Base-by-base conservation (phyloP, 805 yeast genomes). In the Saccharomycopsis amapae region DNA sequence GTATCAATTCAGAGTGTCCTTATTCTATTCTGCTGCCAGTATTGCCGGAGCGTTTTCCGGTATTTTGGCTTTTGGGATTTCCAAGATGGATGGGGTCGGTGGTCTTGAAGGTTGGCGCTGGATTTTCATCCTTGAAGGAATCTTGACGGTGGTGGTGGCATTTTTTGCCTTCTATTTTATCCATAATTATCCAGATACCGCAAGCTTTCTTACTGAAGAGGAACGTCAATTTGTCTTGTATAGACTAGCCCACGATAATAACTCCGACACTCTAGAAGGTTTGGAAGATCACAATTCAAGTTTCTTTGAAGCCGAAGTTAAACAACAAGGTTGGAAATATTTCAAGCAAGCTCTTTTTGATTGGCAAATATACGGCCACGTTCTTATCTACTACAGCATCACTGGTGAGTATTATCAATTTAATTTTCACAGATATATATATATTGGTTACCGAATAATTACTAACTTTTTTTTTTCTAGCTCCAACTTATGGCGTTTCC, bases 161-260 rank as follows among this genome's bases (percentile, higher is more conserved):
- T n/a, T 63, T 15, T 5, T 59, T 5, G 49, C 67, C 34, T 68
- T 54, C 56, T 78, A 80, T 56, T 56, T 70, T 37, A 69, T 81
- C 48, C 73, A 83, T 18, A 85, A 81, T 59, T 81, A 80, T 69
- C 88, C 88, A 3, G 87, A 80, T 60, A 73, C 76, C 49, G 75
- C 79, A 15, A 66, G 71, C 56, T 80, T 72, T 56, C 56, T 78
- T 42, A 70, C 63, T 18, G 64, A 58, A 1, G 69, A 71, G 51
- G 86, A 80, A 59, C 67, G 74, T n/a, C 55, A 50, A 2, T 81
- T 73, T 56, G 56, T 81, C 48, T 75, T 39, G 24, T 42, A 46
- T 20, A 25, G 42, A 20, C 15, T 46, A 6, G 51, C 34, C 10
- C 51, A 44, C 24, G 47, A 44, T 23, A 33, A 36, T 28, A 38